These are phyloP conservation scores for Penicillium paneum DNA, from an alignment of 2,329 filamentous ascomycete genomes.

Conservation along the genomic window DNA sequence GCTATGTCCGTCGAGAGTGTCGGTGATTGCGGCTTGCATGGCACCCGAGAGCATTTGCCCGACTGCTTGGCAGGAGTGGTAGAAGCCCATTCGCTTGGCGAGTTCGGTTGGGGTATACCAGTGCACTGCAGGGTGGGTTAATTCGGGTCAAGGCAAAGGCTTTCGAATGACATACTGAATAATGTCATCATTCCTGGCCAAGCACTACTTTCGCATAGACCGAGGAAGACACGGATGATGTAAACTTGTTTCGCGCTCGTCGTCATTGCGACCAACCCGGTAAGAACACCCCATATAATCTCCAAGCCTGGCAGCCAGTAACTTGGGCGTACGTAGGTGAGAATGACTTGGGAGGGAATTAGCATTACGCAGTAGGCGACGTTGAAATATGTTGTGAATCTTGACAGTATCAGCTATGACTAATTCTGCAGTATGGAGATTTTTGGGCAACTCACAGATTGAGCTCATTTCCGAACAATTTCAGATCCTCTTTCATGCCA, in stretches of 20 bases:
- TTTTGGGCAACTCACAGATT: conserved; percentile 15
- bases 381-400: conserved; percentile 43
- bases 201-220: conserved; percentile 29
- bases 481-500: conserved; percentile 26
- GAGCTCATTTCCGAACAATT: conserved; percentile 22
- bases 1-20: conserved; percentile 29
- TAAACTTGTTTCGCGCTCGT: conserved; percentile 32
- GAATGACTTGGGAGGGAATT: conserved; percentile 41
- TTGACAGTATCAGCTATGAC: conserved; percentile 4
- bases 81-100: conserved; percentile 34
- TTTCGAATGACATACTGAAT: conserved; percentile 19
- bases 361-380: conserved; percentile 41
- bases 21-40: conserved; percentile 31
- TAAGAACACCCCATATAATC: conserved; percentile 31
- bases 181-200: conserved; percentile 34
- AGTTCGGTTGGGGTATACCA: conserved; percentile 41
- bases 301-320: conserved; percentile 30
- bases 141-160: background rate
- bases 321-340: conserved; percentile 36
- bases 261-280: conserved; percentile 28
- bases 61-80: conserved; percentile 30
- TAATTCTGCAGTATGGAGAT: no score
- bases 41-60: conserved; percentile 34
- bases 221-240: conserved; percentile 29
- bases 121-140: conserved; percentile 20